Base-by-base conservation (phyloP, 202 grass and related monocot genomes). In the Setaria italica region DNA sequence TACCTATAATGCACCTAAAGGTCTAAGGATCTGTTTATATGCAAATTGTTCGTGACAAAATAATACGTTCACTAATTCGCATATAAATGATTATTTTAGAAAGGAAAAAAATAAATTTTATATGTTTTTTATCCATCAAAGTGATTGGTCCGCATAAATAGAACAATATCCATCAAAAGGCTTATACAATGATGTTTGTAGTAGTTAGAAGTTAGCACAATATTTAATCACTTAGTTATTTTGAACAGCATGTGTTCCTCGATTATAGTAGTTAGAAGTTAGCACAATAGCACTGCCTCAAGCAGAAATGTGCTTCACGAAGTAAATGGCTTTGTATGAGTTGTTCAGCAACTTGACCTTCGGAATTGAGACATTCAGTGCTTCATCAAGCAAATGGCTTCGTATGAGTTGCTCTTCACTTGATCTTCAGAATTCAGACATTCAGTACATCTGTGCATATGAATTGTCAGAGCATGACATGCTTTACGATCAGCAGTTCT, bases 141-240 rank as follows among this genome's bases (percentile, higher is more conserved):
- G 25, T 25, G 25, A 25, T 25, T 25, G 25, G 25, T 25, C 25
- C 25, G 0, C 25, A n/a, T n/a, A 25, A 25, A 25, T 25, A 25
- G 25, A 25, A 25, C 25, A 25, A 25, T 0, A 25, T 25, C 25
- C 25, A 25, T 25, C 25, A 25, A 25, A 25, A 25, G 25, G 25
- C 25, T 25, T 25, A 25, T 25, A 25, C 25, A 25, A 25, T 25
- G 25, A 25, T 25, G 25, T 25, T 25, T 25, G 25, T 25, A 25
- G 25, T 25, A 25, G 25, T 25, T 25, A 25, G 0, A 25, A 25
- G 25, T 25, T 25, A 25, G 25, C 25, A 20, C 3, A 25, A n/a
- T n/a, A 11, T 48, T 25, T 60, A 78, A 25, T 25, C 25, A 25
- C 53, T 47, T 75, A 29, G 20, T 56, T 87, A 74, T 66, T 46